Base-by-base conservation (phyloP, 2,329 filamentous ascomycete species). In the Xylariaceae sp. region DNA sequence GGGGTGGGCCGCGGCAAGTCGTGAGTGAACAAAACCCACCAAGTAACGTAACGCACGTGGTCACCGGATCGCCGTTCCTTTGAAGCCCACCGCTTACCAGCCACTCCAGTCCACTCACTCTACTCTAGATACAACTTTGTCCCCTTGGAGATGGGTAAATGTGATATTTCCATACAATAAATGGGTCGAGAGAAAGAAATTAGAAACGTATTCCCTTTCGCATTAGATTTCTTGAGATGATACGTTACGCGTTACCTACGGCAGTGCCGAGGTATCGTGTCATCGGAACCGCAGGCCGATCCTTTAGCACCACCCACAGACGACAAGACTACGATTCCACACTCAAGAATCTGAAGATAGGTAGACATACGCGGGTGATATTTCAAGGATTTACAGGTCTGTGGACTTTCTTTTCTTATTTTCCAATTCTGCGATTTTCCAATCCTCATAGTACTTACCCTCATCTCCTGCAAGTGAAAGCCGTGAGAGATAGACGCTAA, bases 361-460 rank as follows among this genome's bases (percentile, higher is more conserved):
- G 61, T 13, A 57, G 49, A 16, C 57, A 66, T 46, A 67, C 64
- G 0, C 56, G 63, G 9, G 62, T 67, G 9, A 63, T 68, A 30
- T 67, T 66, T 41, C 64, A 67, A 45, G 64, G 64, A 5, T 66
- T 67, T 36, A 67, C 63, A 28, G 64, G 65, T 60, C 43, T n/a
- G 38, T 45, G 18, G 27, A 11, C 23, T 21, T 26, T 31, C 26
- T 14, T 13, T 13, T 11, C 18, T 9, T 23, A 9, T 31, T 24
- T 24, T 24, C 11, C 11, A 11, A 11, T 24, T 24, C 21, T 24
- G 21, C 21, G n/a, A n/a, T n/a, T 11, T 24, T 13, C 15, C 17
- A 11, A 30, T 17, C 12, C 15, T 5, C 3, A 18, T 6, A 31
- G 26, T 9, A 2, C 41, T 13, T 39, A 23, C 17, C 15, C 13